Base-by-base conservation (phyloP, 2,329 filamentous ascomycete species). In the Emmonsia crescens region DNA sequence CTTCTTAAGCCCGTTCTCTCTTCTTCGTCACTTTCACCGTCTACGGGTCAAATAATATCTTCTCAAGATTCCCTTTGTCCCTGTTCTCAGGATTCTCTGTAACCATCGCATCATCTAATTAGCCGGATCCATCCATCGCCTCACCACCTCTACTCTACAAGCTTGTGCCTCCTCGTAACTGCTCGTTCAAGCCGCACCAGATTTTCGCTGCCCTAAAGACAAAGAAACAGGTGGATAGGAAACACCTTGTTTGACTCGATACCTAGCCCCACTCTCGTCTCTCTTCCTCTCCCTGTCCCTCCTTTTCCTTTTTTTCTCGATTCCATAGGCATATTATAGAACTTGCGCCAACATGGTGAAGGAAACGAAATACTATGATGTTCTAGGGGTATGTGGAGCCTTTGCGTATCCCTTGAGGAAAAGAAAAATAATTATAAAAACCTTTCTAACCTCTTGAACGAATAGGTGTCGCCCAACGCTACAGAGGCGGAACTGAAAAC, bases 401-500 rank as follows among this genome's bases (percentile, higher is more conserved):
- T 40, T 19, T 56, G 36, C 36, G 19, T 49, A 6, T 51, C 27
- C 48, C 48, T 51, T 9, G 24, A 31, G 24, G 24, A 9, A 6
- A 31, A 29, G 29, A 48, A 24, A 21, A 33, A 19, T 5, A 9
- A 21, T 29, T 36, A 36, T 55, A 44, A 46, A n/a, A n/a, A n/a
- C n/a, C n/a, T n/a, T n/a, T n/a, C 27, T 31, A 4, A 21, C 33
- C 16, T 33, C 6, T 44, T 54, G 55, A 19, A 49, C 51, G 46
- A 21, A 33, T 67, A 95, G 90, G 89, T 95, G 68, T 67, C 88
- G 69, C 87, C 90, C 66, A 86, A 83, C 70, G 89, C 89, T 67
- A 88, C 88, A 63, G 93, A 97, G 70, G 80, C 87, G 68, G 89
- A 96, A 77, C 80, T 99, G 67, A 96, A 94, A 81, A 91, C 92